These are phyloP conservation scores for Mortierella sp. DNA, from an alignment of 371 early-diverging fungal genomes.

Conservation along the genomic window DNA sequence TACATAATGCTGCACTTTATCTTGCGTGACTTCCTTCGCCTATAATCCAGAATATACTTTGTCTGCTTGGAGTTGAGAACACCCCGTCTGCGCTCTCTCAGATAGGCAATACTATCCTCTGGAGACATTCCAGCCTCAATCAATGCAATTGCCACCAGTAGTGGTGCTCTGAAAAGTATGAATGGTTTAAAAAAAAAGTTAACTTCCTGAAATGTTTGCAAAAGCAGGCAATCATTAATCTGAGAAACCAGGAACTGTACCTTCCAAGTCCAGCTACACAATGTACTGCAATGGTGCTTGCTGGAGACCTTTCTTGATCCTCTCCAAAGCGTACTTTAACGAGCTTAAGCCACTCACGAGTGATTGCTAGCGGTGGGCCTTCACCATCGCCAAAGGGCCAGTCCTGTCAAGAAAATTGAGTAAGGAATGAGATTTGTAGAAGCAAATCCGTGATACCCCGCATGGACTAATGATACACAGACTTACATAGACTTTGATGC, in stretches of 20 bases:
- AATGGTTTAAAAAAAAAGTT: background rate
- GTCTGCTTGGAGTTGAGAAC: slow-evolving; percentile 85
- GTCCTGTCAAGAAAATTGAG: slow-evolving; percentile 41
- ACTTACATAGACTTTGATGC: slow-evolving; percentile 78
- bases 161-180: slow-evolving; percentile 66
- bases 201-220: background rate
- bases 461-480: background rate
- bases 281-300: slow-evolving; percentile 81
- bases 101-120: slow-evolving; percentile 79
- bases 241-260: too few species aligned
- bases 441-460: too few species aligned
- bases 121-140: slow-evolving; percentile 85
- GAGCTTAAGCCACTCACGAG: slow-evolving; percentile 79
- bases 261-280: slow-evolving; percentile 88
- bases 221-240: too few species aligned
- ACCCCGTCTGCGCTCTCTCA: slow-evolving; percentile 79
- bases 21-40: slow-evolving; percentile 31
- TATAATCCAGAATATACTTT: slow-evolving; percentile 73
- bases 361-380: slow-evolving; percentile 74
- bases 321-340: slow-evolving; percentile 64
- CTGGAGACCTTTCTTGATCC: slow-evolving; percentile 25
- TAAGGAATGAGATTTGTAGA: background rate
- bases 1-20: slow-evolving; percentile 37
- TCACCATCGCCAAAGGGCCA: slow-evolving; percentile 85
- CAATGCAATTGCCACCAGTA: slow-evolving; percentile 80